Base-by-base conservation (phyloP, 1,139 yeast species). In the Suhomyces kunorum region DNA sequence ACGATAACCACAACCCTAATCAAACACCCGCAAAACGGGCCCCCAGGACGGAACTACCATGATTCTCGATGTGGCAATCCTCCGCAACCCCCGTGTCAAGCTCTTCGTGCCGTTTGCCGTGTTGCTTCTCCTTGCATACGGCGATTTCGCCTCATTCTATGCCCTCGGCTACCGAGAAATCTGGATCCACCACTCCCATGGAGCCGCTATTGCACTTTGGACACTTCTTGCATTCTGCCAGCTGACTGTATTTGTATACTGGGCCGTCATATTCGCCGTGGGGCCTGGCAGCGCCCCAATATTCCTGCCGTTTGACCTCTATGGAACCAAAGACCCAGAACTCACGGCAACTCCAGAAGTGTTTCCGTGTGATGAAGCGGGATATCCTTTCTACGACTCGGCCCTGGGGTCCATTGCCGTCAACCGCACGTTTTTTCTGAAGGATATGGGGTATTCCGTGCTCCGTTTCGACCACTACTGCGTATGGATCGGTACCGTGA, bases 381-480 rank as follows among this genome's bases (percentile, higher is more conserved):
- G 92, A 0, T 75, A 66, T 43, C 90, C 90, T 0, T 63, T 62
- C 28, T 83, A 81, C 76, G 81, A 87, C 49, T 60, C 78, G 1
- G 55, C 56, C 7, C 79, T 87, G 43, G 63, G 71, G 30, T 71
- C 82, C 5, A 61, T 83, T 15, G 81, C 80, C 50, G 56, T 74
- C 1, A 68, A 75, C 8, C 61, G 90, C 39, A 52, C 80, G 2
- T 82, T 75, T 46, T 88, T 80, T 52, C 80, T 83, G 46, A 67
- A 69, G 15, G 64, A 69, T 33, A 37, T 59, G 40, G 64, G 65
- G 0, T 52, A 56, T 28, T 80, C 84, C 49, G 74, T 82, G 0
- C 74, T 80, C 1, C 66, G 74, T 42, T 78, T 79, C 54, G 92
- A 84, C 54, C 92, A 84, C 55, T 79, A 68, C 50, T 84, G 92